Evolutionary conservation across 192 early-diverging fungal genomes (phyloP).

Genomic region (Coemansia reversa): DNA sequence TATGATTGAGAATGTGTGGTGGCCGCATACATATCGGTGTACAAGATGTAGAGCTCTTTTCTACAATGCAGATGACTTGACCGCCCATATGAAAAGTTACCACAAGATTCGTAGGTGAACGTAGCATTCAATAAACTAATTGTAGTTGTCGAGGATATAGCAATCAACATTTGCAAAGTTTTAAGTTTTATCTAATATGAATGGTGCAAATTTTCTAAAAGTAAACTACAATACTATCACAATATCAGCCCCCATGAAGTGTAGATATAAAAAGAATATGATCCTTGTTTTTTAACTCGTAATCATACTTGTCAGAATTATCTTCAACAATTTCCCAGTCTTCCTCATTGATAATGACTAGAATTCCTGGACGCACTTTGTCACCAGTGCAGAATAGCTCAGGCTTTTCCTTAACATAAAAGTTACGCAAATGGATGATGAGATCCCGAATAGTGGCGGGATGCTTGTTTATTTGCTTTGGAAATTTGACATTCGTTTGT

Average conservation of each 20-base stretch:
- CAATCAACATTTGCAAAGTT: too few species aligned
- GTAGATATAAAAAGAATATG: constrained; percentile 94
- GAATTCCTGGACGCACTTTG: constrained; percentile 89
- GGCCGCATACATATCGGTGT: too few species aligned
- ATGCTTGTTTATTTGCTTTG: constrained; percentile 18
- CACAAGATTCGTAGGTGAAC: too few species aligned
- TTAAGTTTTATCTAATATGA: too few species aligned
- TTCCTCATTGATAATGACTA: constrained; percentile 90
- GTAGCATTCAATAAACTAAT: too few species aligned
- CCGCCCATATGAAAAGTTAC: too few species aligned
- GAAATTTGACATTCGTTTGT: constrained; percentile 36
- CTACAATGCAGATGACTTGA: too few species aligned
- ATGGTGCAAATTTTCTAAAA: too few species aligned
- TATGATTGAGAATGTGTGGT: too few species aligned
- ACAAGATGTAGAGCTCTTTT: too few species aligned
- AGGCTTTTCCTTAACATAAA: constrained; percentile 70
- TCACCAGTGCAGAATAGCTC: constrained; percentile 83
- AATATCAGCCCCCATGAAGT: constrained; percentile 85
- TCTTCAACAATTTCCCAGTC: constrained; percentile 96
- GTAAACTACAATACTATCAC: background rate
- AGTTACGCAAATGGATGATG: constrained; percentile 68
- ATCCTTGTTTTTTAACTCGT: constrained; percentile 74
- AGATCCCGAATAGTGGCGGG: constrained; percentile 64
- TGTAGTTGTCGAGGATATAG: too few species aligned
- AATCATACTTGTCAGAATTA: constrained; percentile 77